These are phyloP conservation scores for Solidago caesia DNA, from an alignment of 129 eudicot species.

Conservation along the genomic window DNA sequence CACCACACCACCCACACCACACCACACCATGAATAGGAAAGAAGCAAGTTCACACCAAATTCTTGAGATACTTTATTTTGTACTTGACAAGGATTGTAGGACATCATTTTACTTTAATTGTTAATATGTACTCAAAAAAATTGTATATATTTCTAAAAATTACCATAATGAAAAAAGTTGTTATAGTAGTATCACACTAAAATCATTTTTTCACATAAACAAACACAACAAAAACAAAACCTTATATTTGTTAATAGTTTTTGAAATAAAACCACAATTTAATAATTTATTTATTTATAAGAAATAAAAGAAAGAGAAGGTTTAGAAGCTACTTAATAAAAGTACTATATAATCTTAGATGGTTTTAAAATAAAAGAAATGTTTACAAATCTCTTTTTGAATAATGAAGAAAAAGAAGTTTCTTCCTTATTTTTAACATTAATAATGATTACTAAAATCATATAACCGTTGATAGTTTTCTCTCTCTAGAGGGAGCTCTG, in stretches of 20 bases:
- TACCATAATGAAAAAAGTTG: too few species aligned
- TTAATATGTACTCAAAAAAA: background rate
- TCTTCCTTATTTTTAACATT: slow-evolving; percentile 15
- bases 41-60: slow-evolving; percentile 18
- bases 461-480: background rate
- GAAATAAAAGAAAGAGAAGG: background rate
- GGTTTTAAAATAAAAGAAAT: background rate
- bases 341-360: background rate
- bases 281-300: background rate
- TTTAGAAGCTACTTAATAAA: too few species aligned
- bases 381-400: background rate
- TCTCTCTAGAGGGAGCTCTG: too few species aligned
- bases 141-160: background rate
- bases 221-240: too few species aligned
- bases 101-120: background rate
- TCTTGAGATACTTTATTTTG: background rate
- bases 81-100: slow-evolving; percentile 24
- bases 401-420: background rate
- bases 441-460: slow-evolving; percentile 17
- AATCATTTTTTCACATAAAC: too few species aligned
- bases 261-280: background rate
- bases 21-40: slow-evolving; percentile 9
- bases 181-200: too few species aligned
- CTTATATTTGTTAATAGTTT: too few species aligned
- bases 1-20: slow-evolving; percentile 1